Evolutionary conservation across 2,329 filamentous ascomycete species (phyloP), one percentile per base, ranked within the genome.

Genomic region (Mycosphaerella sp.): DNA sequence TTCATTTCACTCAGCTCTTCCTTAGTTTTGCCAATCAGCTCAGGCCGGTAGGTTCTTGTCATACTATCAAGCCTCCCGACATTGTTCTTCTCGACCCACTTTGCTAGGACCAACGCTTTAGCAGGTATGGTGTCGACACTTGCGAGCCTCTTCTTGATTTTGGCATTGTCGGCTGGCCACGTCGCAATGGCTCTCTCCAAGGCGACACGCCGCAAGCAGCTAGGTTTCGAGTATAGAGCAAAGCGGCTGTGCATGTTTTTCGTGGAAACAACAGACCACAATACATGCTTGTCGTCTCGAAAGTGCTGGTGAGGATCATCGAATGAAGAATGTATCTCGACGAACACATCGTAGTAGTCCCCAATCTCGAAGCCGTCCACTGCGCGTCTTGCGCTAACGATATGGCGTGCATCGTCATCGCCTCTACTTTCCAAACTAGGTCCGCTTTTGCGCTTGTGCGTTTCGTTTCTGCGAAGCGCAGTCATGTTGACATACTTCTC

Each of bases 401-500:
- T 45, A 43, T 57, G 59, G 13, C 44, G 51, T 3, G 30, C 39
- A 25, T 52, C 16, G 14, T 42, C 21, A 25, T 25, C 21, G 21
- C 21, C 21, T 25, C 21, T 5, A 25, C 7, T 25, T 4, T 25
- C 21, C 21, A 25, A 25, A 25, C 21, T 25, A 25, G 21, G 12
- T 4, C 37, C 25, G 14, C 30, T 34, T 34, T 34, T 34, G 10
- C 30, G 30, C 30, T 44, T 34, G 51, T 39, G 55, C 36, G 54
- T 36, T 48, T 44, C 21, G 18, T 49, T 45, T 45, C 54, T 55
- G 32, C 57, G 39, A 68, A 63, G n/a, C n/a, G 66, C 62, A 45
- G 70, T 66, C 14, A 81, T 57, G 25, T 71, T 66, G 53, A 78
- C 79, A 82, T 84, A 89, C 63, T 89, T 89, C 21, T 75, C 74